A percentile compares a stretch with the other conserved stretches of the same genome.
Evolutionary conservation across 768 basidiomycete genomes (phyloP).

Genomic region (Boletus fagicola): DNA sequence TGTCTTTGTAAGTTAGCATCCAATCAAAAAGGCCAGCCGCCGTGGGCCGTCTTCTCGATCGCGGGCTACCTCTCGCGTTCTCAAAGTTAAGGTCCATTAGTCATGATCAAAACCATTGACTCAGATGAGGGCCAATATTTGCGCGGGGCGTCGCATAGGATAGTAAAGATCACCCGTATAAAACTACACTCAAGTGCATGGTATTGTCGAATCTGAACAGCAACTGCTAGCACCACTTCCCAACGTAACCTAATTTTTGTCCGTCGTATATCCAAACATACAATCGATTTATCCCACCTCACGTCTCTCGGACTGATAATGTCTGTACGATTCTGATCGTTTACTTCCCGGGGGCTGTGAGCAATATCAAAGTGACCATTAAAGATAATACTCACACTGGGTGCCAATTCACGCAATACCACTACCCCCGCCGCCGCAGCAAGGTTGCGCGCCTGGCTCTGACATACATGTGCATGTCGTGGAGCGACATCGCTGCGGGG

Average conservation of each 20-base stretch:
- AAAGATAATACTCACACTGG: not conserved
- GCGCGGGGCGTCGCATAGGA: not conserved
- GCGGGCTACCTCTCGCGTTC: too few species aligned
- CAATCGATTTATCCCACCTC: not conserved
- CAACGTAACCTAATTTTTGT: not conserved
- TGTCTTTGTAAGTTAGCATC: too few species aligned
- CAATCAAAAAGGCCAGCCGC: too few species aligned
- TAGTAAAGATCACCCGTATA: not conserved
- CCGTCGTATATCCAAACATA: not conserved
- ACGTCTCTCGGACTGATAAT: not conserved
- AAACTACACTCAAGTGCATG: not conserved
- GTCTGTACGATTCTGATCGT: not conserved
- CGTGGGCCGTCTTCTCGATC: too few species aligned
- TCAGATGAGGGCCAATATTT: too few species aligned
- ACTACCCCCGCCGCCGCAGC: too few species aligned
- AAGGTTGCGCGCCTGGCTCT: not conserved
- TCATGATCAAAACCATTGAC: too few species aligned
- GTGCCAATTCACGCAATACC: too few species aligned
- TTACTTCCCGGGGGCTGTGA: not conserved
- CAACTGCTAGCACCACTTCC: not conserved
- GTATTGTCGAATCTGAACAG: not conserved
- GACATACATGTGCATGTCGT: not conserved
- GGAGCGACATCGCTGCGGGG: not conserved
- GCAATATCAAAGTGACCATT: not conserved
- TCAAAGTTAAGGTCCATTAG: too few species aligned